phyloP scores from a whole-genome alignment of 345 rosid genomes.

The Murraya paniculata region DNA sequence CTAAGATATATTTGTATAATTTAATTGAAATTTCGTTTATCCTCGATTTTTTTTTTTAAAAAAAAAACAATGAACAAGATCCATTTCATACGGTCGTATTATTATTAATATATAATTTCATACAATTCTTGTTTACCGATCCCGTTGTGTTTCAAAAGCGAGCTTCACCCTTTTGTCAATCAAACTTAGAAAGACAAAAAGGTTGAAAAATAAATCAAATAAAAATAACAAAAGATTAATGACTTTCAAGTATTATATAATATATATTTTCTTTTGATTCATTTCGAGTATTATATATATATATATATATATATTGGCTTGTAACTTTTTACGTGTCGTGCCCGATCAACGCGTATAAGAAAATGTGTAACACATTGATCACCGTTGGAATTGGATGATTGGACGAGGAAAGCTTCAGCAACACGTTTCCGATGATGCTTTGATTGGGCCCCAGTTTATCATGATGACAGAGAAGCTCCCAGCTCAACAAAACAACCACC shows the following conservation, averaged over 20 bases:
- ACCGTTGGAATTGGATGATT: constrained; percentile 5
- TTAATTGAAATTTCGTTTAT: not conserved
- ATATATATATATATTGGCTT: not conserved
- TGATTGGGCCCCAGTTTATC: constrained; percentile 6
- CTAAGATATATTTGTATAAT: not conserved
- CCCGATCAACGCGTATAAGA: not conserved
- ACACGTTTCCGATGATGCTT: constrained; percentile 2
- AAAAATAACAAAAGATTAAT: not conserved
- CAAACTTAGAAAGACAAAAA: not conserved
- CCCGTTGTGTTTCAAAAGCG: not conserved
- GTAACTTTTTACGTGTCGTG: not conserved
- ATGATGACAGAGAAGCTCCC: constrained; percentile 17
- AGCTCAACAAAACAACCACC: constrained; percentile 1
- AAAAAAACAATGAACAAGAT: not conserved
- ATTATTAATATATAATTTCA: not conserved
- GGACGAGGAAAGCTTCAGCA: not conserved
- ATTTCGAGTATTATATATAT: not conserved
- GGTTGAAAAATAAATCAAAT: not conserved
- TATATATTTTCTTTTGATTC: too few relatives aligned
- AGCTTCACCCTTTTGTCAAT: not conserved
- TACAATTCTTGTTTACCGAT: not conserved
- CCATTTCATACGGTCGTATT: not conserved
- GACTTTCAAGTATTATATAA: constrained; percentile 9
- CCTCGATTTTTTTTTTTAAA: not conserved
- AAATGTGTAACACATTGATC: not conserved